phyloP scores from a whole-genome alignment of 2,329 filamentous ascomycete genomes.

The Claviceps digitariae region DNA sequence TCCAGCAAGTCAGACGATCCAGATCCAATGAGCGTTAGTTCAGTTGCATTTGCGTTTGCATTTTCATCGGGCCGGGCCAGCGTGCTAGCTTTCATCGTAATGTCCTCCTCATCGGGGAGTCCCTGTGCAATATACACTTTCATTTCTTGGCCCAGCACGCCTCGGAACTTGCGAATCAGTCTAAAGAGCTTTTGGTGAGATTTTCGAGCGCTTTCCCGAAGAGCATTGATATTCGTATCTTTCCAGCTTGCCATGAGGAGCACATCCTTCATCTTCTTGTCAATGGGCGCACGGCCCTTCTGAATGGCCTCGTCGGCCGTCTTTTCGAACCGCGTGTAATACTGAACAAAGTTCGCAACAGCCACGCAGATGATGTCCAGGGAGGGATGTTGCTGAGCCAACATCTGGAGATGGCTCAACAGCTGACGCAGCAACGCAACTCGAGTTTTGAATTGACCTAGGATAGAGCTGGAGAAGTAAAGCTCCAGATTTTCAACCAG shows the following conservation, averaged over 20 bases:
- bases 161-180: constrained; percentile 79
- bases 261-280: constrained; percentile 89
- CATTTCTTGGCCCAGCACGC: constrained; percentile 63
- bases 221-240: constrained; percentile 83
- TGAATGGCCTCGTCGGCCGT: constrained; percentile 50
- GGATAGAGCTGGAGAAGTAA: constrained; percentile 66
- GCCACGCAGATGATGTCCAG: constrained; percentile 48
- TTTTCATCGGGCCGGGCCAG: background rate
- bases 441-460: constrained; percentile 69
- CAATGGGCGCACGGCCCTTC: constrained; percentile 58
- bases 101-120: constrained; percentile 38
- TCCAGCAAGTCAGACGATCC: constrained; percentile 12
- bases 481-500: constrained; percentile 63
- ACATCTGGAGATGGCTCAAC: constrained; percentile 49
- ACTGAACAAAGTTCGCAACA: constrained; percentile 61
- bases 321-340: constrained; percentile 59
- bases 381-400: constrained; percentile 43
- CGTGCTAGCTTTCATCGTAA: constrained; percentile 6
- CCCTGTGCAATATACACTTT: constrained; percentile 47
- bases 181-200: constrained; percentile 90
- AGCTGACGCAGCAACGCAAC: constrained; percentile 56
- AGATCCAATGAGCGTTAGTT: constrained; percentile 9
- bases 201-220: constrained; percentile 77
- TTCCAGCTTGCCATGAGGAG: constrained; percentile 93
- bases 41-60: background rate